Evolutionary conservation across 768 basidiomycete genomes (phyloP), one percentile per base, ranked within the genome.

Genomic region (Symmetrospora coprosmae): DNA sequence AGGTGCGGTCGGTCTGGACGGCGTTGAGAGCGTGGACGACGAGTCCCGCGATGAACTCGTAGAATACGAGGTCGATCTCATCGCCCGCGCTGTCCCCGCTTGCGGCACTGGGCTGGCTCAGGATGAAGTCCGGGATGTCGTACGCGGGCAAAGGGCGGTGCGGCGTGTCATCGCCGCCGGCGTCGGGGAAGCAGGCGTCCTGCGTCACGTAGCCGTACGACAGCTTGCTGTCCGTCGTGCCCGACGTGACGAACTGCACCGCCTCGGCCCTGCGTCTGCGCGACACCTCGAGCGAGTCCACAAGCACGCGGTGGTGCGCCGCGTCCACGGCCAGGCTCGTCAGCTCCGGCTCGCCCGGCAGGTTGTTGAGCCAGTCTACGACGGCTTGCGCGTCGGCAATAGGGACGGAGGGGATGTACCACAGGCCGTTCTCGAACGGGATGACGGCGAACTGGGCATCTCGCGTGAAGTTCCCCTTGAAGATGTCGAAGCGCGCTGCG

Each of bases 131-230:
- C 2, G 73, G 62, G n/a, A 67, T 64, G 4, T 70, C 51, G 71
- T 77, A 79, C 71, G 78, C 79, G 3, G 82, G 77, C 50, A 84
- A 69, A 2, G 85, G 80, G 1, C 73, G 66, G 70, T 89, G 87
- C 0, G 72, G 71, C 2, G 77, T 80, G 66, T 88, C 87, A 68
- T 88, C 86, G n/a, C n/a, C n/a, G 1, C 86, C 87, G 8, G 79
- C 72, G 2, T 82, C 84, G 1, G 84, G 82, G 69, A 86, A 87
- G 1, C 53, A 48, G 19, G 67, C n/a, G 37, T 58, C 55, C 11
- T 43, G 66, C 4, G 86, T 87, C 23, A 87, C 84, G 67, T 87
- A 87, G 63, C 86, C 85, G 19, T 81, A 71, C 0, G 84, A 85
- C 67, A 81, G 70, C 61, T 81, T 78, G 19, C 49, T 37, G 7